Conservation (phyloP, 495 filamentous ascomycete species). For the Podospora didyma region DNA sequence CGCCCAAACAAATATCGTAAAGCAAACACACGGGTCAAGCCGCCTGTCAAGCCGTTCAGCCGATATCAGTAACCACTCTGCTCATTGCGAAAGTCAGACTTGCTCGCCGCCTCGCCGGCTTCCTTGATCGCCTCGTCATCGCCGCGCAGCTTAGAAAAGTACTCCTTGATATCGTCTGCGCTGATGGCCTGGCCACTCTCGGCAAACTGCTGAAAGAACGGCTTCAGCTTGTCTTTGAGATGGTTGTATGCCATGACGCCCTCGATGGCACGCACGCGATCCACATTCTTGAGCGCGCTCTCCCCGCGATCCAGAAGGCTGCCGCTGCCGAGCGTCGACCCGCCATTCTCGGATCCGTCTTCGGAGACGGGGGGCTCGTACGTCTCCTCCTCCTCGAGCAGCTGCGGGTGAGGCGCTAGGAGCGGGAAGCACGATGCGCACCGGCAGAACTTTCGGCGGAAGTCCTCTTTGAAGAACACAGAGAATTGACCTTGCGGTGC, state of each 20-base stretch:
- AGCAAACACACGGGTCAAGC: neutral
- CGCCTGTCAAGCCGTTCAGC: neutral
- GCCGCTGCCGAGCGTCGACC: constrained; percentile 50
- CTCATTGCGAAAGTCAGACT: constrained; percentile 49
- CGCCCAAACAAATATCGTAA: neutral
- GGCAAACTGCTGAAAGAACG: constrained; percentile 88
- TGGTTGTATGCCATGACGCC: constrained; percentile 97
- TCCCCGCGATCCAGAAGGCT: constrained; percentile 87
- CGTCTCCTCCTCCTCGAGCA: constrained; percentile 87
- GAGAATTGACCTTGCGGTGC: constrained; percentile 59
- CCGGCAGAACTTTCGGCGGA: constrained; percentile 72
- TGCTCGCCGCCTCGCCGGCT: constrained; percentile 40
- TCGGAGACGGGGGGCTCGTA: constrained; percentile 85
- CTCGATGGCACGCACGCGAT: constrained; percentile 89
- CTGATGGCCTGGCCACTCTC: constrained; percentile 81
- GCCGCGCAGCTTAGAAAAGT: constrained; percentile 89
- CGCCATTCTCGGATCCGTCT: constrained; percentile 37
- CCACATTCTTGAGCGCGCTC: constrained; percentile 81
- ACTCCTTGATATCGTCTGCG: constrained; percentile 91
- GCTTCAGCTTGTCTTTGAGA: constrained; percentile 88
- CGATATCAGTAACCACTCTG: constrained; percentile 54
- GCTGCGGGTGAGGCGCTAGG: constrained; percentile 63
- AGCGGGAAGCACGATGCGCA: constrained; percentile 74
- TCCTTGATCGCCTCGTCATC: constrained; percentile 61
- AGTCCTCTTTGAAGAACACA: constrained; percentile 71